Percentiles rank a stretch among this genome's conserved stretches.
phyloP scores from a whole-genome alignment of 176 grass and related monocot genomes.

The Phoenix roebelenii region DNA sequence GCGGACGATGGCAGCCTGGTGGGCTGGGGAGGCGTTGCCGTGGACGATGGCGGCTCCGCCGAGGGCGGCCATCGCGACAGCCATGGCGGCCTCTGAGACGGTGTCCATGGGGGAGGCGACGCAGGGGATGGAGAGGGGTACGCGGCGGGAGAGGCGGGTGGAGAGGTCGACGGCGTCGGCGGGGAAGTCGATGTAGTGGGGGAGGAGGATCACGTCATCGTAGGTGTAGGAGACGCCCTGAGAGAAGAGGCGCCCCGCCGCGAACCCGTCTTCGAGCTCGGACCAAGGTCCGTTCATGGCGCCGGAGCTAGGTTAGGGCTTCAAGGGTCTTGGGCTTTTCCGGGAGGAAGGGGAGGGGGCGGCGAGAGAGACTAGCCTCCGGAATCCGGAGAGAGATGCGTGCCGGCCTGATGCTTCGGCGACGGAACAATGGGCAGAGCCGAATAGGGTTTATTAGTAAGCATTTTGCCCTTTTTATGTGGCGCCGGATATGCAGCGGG shows the following conservation, averaged over 20 bases:
- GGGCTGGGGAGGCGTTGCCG: conserved; percentile 41
- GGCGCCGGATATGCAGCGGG: too few species aligned
- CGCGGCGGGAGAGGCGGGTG: conserved; percentile 65
- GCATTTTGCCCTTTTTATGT: too few species aligned
- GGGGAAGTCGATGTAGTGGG: conserved; percentile 63
- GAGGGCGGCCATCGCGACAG: conserved; percentile 74
- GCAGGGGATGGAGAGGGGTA: conserved; percentile 63
- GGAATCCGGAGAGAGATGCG: too few species aligned
- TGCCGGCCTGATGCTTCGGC: too few species aligned
- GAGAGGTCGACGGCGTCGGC: conserved; percentile 77
- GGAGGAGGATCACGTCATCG: conserved; percentile 69
- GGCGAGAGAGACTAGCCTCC: too few species aligned
- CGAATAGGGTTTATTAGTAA: too few species aligned
- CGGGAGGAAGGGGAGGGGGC: background rate
- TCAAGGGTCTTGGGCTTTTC: background rate
- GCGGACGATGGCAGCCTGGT: conserved; percentile 59
- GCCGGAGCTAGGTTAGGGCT: background rate
- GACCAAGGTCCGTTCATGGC: conserved; percentile 19
- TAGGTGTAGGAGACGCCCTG: conserved; percentile 81
- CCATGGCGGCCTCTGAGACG: conserved; percentile 77
- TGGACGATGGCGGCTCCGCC: conserved; percentile 63
- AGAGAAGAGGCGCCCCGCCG: conserved; percentile 51
- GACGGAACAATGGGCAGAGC: too few species aligned
- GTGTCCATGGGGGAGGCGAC: conserved; percentile 97
- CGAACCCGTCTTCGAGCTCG: conserved; percentile 34